Evolutionary conservation across 768 basidiomycete species (phyloP).

Genomic region (Pleurotus giganteus): DNA sequence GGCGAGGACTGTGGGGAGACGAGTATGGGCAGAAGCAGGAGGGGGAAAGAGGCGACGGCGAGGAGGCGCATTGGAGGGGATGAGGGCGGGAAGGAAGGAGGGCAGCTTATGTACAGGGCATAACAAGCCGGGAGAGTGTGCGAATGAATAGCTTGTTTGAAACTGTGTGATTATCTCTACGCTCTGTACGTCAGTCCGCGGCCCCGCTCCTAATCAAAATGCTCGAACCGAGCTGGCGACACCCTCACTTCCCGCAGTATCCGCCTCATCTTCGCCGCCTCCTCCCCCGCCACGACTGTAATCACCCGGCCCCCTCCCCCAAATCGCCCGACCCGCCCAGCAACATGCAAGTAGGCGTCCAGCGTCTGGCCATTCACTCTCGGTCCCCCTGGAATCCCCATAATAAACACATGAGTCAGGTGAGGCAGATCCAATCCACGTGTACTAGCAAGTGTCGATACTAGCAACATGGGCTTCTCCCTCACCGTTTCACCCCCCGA

Average conservation of each 20-base stretch:
- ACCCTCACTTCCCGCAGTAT: conserved; percentile 45
- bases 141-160: conserved; percentile 8
- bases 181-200: too few relatives aligned
- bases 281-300: conserved; percentile 47
- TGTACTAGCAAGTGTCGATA: conserved; percentile 65
- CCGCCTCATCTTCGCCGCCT: conserved; percentile 39
- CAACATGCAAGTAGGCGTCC: conserved; percentile 66
- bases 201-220: conserved; percentile 41
- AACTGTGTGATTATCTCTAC: background rate
- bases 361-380: conserved; percentile 38
- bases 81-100: conserved; percentile 18
- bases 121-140: conserved; percentile 15
- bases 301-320: conserved; percentile 66
- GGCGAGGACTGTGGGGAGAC: conserved; percentile 42
- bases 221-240: conserved; percentile 43
- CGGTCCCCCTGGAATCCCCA: conserved; percentile 54
- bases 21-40: conserved; percentile 16
- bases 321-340: conserved; percentile 76
- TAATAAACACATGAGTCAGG: conserved; percentile 72
- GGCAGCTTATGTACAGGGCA: conserved; percentile 16
- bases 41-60: conserved; percentile 15
- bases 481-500: conserved; percentile 24
- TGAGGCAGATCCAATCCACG: conserved; percentile 73
- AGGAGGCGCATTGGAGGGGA: conserved; percentile 5
- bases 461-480: conserved; percentile 61